Evolutionary conservation across 176 grass and related monocot species (phyloP), one percentile per base, ranked within the genome.

Genomic region (Calamus simplicifolius): DNA sequence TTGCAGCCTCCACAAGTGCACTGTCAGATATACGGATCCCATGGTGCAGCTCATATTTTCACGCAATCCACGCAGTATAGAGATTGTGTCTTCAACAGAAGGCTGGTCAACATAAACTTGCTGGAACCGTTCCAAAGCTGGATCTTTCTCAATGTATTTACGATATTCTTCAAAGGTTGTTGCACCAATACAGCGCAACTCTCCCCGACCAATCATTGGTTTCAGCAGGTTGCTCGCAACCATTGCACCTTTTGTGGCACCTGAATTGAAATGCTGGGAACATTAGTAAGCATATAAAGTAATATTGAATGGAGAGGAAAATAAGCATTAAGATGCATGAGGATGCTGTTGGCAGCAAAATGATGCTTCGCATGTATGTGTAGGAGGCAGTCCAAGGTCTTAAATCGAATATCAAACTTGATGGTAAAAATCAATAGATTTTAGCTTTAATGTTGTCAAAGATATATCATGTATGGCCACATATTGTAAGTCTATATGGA

Each of bases 111-210:
- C 93, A 77, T 76, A 97, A 75, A 97, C 87, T 79, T 91, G 93
- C 66, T 97, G 93, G 76, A 97, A 97, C 4, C 87, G 69, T 63
- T 97, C 87, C 53, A 97, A 72, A 25, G 93, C 93, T 59, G 93
- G 93, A 62, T 97, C 87, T 75, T 97, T 97, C 82, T 97, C 93
- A 62, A 97, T 88, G 68, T 97, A 97, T 74, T 91, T 97, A 3
- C 93, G 83, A 70, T 97, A 91, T 57, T 97, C 93, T 57, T 97
- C 93, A 54, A 97, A 80, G 14, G 93, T 97, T 52, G 93, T 97
- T 29, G 93, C 93, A 66, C 87, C 93, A 67, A 97, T 97, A 64
- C 93, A 97, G 19, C 73, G 87, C 51, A 97, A 66, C 49, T 97
- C 93, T 65, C 93, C 93, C 65, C 93, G 89, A 59, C 87, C 93